Percentiles rank a stretch among this genome's conserved stretches.
Evolutionary conservation across 495 filamentous ascomycete species (phyloP).

Genomic region (Penicillium fimorum): DNA sequence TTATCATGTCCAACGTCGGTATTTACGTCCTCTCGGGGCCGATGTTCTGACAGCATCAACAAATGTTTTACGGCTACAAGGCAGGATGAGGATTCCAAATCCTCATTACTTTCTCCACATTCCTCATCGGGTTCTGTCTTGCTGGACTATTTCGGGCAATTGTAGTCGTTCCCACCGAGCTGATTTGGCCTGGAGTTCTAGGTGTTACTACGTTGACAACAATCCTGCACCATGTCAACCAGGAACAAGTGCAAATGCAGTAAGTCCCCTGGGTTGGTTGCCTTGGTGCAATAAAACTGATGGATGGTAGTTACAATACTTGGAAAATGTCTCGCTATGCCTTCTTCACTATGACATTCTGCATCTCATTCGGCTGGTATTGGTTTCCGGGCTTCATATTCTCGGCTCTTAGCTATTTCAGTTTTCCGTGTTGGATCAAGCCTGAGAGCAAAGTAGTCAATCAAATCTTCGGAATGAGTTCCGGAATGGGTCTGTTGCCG

Average conservation of each 20-base stretch:
- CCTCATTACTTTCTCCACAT: constrained; percentile 38
- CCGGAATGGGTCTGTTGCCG: constrained; percentile 75
- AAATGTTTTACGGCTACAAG: constrained; percentile 60
- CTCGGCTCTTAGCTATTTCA: constrained; percentile 81
- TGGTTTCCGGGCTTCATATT: constrained; percentile 79
- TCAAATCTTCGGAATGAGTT: constrained; percentile 76
- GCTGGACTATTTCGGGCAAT: constrained; percentile 61
- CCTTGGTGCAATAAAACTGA: constrained; percentile 21
- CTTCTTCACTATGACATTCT: constrained; percentile 70
- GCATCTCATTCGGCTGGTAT: constrained; percentile 62
- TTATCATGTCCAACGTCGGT: constrained; percentile 57
- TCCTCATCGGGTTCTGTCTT: constrained; percentile 52
- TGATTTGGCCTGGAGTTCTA: constrained; percentile 85
- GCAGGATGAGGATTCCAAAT: constrained; percentile 58
- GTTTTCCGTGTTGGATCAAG: constrained; percentile 78
- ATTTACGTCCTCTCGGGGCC: constrained; percentile 56
- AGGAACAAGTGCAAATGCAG: constrained; percentile 15
- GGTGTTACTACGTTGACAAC: constrained; percentile 79
- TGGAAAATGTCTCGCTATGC: constrained; percentile 78
- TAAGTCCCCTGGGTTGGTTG: constrained; percentile 15
- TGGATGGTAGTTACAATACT: constrained; percentile 56
- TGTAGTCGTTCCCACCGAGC: constrained; percentile 73
- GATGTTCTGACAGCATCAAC: constrained; percentile 61
- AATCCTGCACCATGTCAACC: constrained; percentile 61
- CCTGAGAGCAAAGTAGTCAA: constrained; percentile 73